phyloP scores from a whole-genome alignment of 768 basidiomycete species.

The Amanita inopinata region DNA sequence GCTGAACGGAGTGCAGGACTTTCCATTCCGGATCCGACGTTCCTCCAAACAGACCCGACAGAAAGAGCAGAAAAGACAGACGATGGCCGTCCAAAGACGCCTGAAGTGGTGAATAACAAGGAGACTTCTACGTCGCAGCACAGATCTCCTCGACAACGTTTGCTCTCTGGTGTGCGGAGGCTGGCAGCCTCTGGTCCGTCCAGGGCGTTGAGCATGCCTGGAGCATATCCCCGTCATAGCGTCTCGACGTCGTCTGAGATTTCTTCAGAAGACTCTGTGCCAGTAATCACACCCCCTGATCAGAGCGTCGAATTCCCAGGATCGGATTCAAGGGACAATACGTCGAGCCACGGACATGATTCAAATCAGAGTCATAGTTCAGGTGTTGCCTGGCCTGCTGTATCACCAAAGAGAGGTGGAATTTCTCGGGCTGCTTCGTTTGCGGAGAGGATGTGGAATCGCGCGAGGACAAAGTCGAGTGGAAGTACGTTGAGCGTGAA shows the following conservation, averaged over 20 bases:
- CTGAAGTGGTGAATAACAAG: background rate
- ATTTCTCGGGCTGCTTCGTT: conserved; percentile 46
- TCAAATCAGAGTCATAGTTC: conserved; percentile 18
- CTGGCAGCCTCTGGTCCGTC: conserved; percentile 2
- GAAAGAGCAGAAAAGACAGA: background rate
- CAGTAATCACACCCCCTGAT: conserved; percentile 51
- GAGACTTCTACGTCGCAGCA: background rate
- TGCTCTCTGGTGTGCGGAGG: conserved; percentile 1
- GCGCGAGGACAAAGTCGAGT: conserved; percentile 44
- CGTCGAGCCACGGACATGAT: conserved; percentile 21
- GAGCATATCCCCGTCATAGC: conserved; percentile 44
- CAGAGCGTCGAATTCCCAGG: conserved; percentile 25
- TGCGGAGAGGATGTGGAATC: conserved; percentile 49
- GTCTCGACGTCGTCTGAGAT: conserved; percentile 48
- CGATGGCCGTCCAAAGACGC: background rate
- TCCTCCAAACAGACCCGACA: conserved; percentile 1
- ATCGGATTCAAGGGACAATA: conserved; percentile 12
- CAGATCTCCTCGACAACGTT: background rate
- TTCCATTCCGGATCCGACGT: background rate
- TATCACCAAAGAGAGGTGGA: conserved; percentile 42
- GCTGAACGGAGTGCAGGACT: conserved; percentile 3
- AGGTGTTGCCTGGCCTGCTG: conserved; percentile 33
- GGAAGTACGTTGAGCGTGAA: conserved; percentile 31
- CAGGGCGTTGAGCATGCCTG: conserved; percentile 18
- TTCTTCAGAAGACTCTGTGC: conserved; percentile 60